These are phyloP conservation scores for Penicillium occitanis DNA, from an alignment of 2,329 filamentous ascomycete species.

Conservation along the genomic window DNA sequence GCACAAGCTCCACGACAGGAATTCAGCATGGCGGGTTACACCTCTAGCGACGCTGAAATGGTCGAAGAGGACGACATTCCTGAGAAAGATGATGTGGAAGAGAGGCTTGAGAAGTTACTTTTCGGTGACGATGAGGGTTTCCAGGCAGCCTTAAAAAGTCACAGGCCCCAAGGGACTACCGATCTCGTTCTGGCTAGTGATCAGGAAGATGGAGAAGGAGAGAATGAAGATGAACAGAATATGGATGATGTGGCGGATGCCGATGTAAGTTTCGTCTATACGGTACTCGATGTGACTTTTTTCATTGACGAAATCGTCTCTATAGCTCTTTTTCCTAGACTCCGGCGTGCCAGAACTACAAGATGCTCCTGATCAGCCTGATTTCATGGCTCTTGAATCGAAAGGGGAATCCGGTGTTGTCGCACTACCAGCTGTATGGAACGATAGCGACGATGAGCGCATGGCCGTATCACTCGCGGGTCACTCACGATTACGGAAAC, in stretches of 20 bases:
- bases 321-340: slow-evolving; percentile 77
- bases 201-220: slow-evolving; percentile 31
- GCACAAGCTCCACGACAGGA: slow-evolving; percentile 23
- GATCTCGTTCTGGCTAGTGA: slow-evolving; percentile 37
- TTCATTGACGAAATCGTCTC: background rate
- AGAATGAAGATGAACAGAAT: slow-evolving; percentile 50
- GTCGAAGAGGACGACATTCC: slow-evolving; percentile 33
- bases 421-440: slow-evolving; percentile 60
- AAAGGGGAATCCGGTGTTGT: slow-evolving; percentile 21
- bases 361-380: slow-evolving; percentile 34
- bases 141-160: slow-evolving; percentile 66
- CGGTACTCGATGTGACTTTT: background rate
- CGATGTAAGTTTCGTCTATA: slow-evolving; percentile 53
- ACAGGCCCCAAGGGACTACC: slow-evolving; percentile 45
- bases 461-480: slow-evolving; percentile 78
- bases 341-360: slow-evolving; percentile 53
- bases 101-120: slow-evolving; percentile 82
- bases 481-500: slow-evolving; percentile 73
- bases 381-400: slow-evolving; percentile 41
- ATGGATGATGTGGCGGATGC: slow-evolving; percentile 71
- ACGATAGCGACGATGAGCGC: slow-evolving; percentile 93
- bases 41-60: slow-evolving; percentile 29
- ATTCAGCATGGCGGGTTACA: slow-evolving; percentile 26
- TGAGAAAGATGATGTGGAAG: slow-evolving; percentile 79
- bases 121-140: slow-evolving; percentile 87